Conservation (phyloP, 331 rosid species). For the Quercus lobata region DNA sequence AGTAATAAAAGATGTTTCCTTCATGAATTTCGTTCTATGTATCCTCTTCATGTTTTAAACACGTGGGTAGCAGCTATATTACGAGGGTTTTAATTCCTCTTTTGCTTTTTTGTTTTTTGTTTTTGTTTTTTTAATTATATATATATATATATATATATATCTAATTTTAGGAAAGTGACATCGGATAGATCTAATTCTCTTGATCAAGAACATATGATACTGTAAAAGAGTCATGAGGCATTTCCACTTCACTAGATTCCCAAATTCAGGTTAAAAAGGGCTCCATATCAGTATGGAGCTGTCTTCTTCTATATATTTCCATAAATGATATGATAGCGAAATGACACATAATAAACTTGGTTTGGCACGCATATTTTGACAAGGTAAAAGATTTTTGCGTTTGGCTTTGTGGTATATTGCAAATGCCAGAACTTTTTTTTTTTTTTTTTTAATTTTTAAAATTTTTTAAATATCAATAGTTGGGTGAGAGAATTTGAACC, state of each 20-base stretch:
- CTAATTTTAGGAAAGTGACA: no score
- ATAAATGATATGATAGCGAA: background rate
- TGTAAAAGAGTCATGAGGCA: background rate
- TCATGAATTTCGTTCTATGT: constrained; percentile 1
- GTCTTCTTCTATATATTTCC: background rate
- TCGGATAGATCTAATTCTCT: background rate
- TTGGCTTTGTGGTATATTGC: background rate
- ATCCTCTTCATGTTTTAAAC: background rate
- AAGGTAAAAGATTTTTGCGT: background rate
- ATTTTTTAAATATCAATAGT: background rate
- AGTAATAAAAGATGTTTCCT: constrained; percentile 18
- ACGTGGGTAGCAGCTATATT: background rate
- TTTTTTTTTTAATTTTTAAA: background rate
- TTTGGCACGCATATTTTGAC: background rate
- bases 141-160: no score
- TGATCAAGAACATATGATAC: background rate
- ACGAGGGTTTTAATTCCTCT: background rate
- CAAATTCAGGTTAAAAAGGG: background rate
- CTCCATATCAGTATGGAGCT: background rate
- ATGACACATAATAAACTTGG: background rate
- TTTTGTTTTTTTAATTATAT: no score
- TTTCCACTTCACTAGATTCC: background rate
- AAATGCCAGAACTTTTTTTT: background rate
- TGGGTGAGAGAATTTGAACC: background rate
- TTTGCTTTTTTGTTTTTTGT: background rate